Evolutionary conservation across 495 filamentous ascomycete genomes (phyloP).

Genomic region (Echria macrotheca): DNA sequence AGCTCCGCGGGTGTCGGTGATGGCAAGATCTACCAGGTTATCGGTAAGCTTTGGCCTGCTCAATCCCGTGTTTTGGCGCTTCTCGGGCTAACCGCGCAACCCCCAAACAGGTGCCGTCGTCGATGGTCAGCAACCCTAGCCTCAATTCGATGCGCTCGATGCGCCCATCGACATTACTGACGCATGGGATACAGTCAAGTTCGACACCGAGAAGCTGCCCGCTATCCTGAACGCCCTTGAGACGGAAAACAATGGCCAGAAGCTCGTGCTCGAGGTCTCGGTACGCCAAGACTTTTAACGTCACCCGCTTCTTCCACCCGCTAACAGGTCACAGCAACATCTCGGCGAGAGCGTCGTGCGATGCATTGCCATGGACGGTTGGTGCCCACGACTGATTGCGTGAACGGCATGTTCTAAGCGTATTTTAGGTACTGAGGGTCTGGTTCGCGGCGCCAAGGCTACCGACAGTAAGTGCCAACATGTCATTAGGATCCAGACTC

Average conservation of each 20-base stretch:
- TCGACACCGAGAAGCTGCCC: constrained; percentile 89
- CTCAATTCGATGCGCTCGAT: constrained; percentile 9
- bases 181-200: constrained; percentile 58
- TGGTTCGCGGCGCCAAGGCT: constrained; percentile 80
- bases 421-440: constrained; percentile 89
- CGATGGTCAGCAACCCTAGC: constrained; percentile 54
- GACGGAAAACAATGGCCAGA: constrained; percentile 86
- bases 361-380: constrained; percentile 99
- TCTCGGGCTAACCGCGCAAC: constrained; percentile 37
- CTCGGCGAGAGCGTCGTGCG: constrained; percentile 98
- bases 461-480: constrained; percentile 53
- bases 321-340: constrained; percentile 79
- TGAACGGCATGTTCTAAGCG: constrained; percentile 24
- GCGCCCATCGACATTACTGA: constrained; percentile 17
- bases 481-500: not conserved
- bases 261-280: constrained; percentile 93
- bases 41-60: constrained; percentile 23
- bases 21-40: constrained; percentile 82
- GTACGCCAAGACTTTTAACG: constrained; percentile 51
- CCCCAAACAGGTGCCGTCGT: constrained; percentile 60
- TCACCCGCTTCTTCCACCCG: not conserved
- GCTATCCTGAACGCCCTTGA: constrained; percentile 95
- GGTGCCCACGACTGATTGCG: constrained; percentile 31
- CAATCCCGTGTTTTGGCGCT: constrained; percentile 8
- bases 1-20: constrained; percentile 57